Percentiles rank a stretch among this genome's conserved stretches.
Evolutionary conservation across 2,329 filamentous ascomycete genomes (phyloP).

Genomic region (Pezicula neosporulosa): DNA sequence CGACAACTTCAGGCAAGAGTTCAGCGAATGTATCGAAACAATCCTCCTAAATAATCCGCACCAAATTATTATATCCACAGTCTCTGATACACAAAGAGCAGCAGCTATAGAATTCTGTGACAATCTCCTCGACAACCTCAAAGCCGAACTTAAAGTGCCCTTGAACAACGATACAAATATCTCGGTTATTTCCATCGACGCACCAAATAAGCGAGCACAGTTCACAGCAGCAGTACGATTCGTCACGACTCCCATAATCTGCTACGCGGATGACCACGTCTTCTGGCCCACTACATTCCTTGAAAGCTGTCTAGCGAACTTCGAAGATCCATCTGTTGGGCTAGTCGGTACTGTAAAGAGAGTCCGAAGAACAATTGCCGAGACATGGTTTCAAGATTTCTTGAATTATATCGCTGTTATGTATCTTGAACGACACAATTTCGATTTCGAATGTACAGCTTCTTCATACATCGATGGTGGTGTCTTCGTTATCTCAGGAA

Average conservation of each 20-base stretch:
- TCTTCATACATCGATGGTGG: conserved; percentile 55
- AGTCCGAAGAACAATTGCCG: conserved; percentile 35
- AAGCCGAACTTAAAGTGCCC: background rate
- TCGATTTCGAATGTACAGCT: conserved; percentile 56
- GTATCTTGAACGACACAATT: conserved; percentile 62
- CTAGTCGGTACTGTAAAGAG: conserved; percentile 55
- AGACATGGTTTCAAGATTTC: conserved; percentile 5
- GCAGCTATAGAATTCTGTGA: background rate
- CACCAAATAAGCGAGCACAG: conserved; percentile 13
- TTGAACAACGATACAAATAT: background rate
- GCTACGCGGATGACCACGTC: conserved; percentile 16
- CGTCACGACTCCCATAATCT: conserved; percentile 11
- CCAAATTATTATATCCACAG: conserved; percentile 14
- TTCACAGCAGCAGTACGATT: conserved; percentile 7
- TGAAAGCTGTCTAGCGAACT: conserved; percentile 9
- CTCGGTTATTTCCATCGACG: background rate
- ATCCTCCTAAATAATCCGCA: conserved; percentile 11
- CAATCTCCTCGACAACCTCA: background rate
- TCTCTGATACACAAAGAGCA: conserved; percentile 2
- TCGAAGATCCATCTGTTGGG: conserved; percentile 36
- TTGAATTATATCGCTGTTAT: conserved; percentile 52
- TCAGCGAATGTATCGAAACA: conserved; percentile 3
- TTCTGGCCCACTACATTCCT: conserved; percentile 16
- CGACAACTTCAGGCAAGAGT: conserved; percentile 8
- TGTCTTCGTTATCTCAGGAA: conserved; percentile 54